These are phyloP conservation scores for Hippophae tibetana DNA, from an alignment of 306 rosid genomes.

Conservation along the genomic window DNA sequence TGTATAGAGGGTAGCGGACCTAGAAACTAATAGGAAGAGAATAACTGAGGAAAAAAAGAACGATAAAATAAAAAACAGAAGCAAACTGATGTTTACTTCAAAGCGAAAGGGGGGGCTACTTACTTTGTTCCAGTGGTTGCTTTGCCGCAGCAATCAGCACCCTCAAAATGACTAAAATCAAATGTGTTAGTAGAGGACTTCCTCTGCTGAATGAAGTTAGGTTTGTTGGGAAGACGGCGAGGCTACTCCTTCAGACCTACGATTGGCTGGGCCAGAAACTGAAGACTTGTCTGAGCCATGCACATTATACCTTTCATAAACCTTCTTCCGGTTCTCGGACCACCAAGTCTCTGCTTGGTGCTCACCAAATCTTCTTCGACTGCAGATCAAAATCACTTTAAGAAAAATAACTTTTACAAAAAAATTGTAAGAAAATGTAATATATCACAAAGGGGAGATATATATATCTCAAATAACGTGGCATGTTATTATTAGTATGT, in stretches of 20 bases:
- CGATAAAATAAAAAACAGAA: constrained; percentile 6
- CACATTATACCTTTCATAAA: constrained; percentile 77
- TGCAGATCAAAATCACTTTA: constrained; percentile 24
- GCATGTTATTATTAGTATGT: no score
- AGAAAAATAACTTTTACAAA: no score
- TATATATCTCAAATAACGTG: no score
- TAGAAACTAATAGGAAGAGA: constrained; percentile 39
- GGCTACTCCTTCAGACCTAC: constrained; percentile 39
- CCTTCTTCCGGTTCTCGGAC: constrained; percentile 90
- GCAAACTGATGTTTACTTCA: not conserved
- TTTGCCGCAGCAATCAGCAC: constrained; percentile 19
- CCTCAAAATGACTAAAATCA: constrained; percentile 27
- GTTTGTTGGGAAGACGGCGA: constrained; percentile 47
- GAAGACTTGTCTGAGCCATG: constrained; percentile 56
- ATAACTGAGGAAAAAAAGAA: not conserved
- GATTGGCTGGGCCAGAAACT: constrained; percentile 39
- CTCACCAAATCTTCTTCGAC: constrained; percentile 97
- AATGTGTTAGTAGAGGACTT: constrained; percentile 39
- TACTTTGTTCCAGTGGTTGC: constrained; percentile 1
- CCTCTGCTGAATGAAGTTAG: constrained; percentile 24
- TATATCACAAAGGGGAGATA: no score
- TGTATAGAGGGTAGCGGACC: constrained; percentile 42
- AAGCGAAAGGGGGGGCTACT: constrained; percentile 23
- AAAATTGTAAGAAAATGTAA: no score
- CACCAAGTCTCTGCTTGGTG: constrained; percentile 98